Conservation (phyloP, 2,329 filamentous ascomycete species). For the Leptodontidium sp. region DNA sequence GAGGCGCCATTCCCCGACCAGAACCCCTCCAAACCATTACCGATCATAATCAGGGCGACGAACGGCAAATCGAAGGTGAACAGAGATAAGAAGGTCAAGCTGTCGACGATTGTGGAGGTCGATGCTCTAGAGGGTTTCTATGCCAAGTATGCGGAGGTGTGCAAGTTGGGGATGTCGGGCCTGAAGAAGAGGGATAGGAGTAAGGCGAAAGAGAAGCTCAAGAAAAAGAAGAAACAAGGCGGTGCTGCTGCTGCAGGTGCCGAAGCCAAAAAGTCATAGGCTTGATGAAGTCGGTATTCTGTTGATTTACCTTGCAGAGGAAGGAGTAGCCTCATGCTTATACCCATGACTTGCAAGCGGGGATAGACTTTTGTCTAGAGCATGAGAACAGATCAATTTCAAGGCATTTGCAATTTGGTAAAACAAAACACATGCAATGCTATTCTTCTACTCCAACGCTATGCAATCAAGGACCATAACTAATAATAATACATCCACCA, state of each 20-base stretch:
- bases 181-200: constrained; percentile 94
- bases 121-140: constrained; percentile 84
- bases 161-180: constrained; percentile 86
- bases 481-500: constrained; percentile 15
- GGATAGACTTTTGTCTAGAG: neutral
- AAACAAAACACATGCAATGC: constrained; percentile 6
- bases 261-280: constrained; percentile 37
- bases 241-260: constrained; percentile 31
- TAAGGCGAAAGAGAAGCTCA: constrained; percentile 81
- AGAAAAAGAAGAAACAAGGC: constrained; percentile 66
- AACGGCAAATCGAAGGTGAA: constrained; percentile 72
- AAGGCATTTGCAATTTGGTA: constrained; percentile 1
- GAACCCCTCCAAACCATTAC: constrained; percentile 64
- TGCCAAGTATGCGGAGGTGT: constrained; percentile 84
- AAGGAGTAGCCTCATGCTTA: neutral
- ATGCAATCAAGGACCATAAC: constrained; percentile 14
- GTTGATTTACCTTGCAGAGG: neutral
- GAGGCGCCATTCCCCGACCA: constrained; percentile 68
- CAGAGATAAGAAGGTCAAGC: constrained; percentile 67
- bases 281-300: neutral
- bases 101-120: constrained; percentile 84
- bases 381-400: neutral
- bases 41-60: constrained; percentile 83
- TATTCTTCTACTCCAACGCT: constrained; percentile 17
- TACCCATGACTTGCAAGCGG: neutral